phyloP scores from a whole-genome alignment of 2,329 filamentous ascomycete species.

The Alternaria rosae region DNA sequence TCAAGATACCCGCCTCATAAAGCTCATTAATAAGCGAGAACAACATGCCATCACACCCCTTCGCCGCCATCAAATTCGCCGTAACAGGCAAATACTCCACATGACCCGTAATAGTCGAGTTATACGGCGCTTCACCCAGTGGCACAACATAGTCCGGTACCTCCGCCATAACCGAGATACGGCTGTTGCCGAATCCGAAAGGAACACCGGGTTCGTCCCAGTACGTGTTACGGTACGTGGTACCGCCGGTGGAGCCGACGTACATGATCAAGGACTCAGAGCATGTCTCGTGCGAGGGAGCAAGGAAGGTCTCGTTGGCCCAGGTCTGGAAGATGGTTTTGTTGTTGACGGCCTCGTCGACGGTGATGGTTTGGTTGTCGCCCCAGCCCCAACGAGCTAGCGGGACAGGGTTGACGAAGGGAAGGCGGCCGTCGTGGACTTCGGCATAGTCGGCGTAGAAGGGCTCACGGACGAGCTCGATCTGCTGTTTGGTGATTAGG shows the following conservation, averaged over 20 bases:
- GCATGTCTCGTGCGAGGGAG: constrained; percentile 54
- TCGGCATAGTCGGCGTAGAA: constrained; percentile 61
- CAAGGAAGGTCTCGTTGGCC: constrained; percentile 58
- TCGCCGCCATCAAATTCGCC: constrained; percentile 64
- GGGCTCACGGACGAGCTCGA: constrained; percentile 54
- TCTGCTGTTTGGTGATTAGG: constrained; percentile 59
- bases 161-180: constrained; percentile 59
- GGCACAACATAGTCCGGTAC: constrained; percentile 58
- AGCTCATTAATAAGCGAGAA: constrained; percentile 63
- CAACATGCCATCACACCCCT: constrained; percentile 68
- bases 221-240: constrained; percentile 58
- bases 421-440: constrained; percentile 54
- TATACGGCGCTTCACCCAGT: constrained; percentile 54
- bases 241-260: constrained; percentile 48
- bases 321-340: constrained; percentile 59
- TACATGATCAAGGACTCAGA: constrained; percentile 61
- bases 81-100: constrained; percentile 64
- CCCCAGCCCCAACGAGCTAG: constrained; percentile 59
- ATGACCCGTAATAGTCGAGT: constrained; percentile 57
- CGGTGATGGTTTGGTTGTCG: constrained; percentile 47
- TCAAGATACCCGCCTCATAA: constrained; percentile 58
- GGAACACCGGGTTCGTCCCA: constrained; percentile 54
- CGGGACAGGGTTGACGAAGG: constrained; percentile 61
- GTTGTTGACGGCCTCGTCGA: constrained; percentile 57
- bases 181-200: constrained; percentile 57